Evolutionary conservation across 805 yeast genomes (phyloP), one percentile per base, ranked within the genome.

Genomic region (Cephaloascus fragrans): DNA sequence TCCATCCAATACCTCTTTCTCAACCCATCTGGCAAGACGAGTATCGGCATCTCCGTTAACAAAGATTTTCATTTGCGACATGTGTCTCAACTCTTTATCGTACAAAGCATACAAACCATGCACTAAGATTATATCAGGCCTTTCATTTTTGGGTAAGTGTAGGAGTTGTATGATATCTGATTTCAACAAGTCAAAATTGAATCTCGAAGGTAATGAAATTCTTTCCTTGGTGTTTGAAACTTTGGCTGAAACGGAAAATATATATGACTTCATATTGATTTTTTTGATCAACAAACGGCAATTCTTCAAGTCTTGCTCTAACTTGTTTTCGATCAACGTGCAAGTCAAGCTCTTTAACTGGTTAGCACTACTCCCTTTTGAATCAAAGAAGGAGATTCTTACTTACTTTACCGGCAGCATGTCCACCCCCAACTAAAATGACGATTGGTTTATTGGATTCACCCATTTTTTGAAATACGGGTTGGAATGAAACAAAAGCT

Each of bases 21-120:
- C 62, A 36, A 85, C 80, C 83, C 93, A 77, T 46, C 95, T 72
- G n/a, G 86, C 79, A 32, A 89, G 62, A 39, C 96, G 62, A 4
- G 83, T 77, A 56, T 89, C 97, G 1, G 90, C 77, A 57, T 89
- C 97, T 44, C 87, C 73, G 47, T 85, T 93, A 14, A 89, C 68
- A 48, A 81, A 89, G 2, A 89, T 75, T 51, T 77, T 81, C 46
- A 88, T 64, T 1, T 75, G 66, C 0, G 89, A 79, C 50, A 71
- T 44, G 9, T 62, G 62, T 28, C 83, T 59, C 9, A 89, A 56
- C 16, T 62, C 63, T 35, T 62, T 59, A 53, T 85, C 80, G 51
- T 76, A 83, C 18, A 89, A 64, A 0, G 95, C 90, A 52, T 89
- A 89, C 16, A 82, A 62, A 2, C 97, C 97, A 47, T 80, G 80